Percentiles rank a stretch among this genome's conserved stretches.
Conservation (phyloP, 2,329 filamentous ascomycete species). For the Xylaria digitata region DNA sequence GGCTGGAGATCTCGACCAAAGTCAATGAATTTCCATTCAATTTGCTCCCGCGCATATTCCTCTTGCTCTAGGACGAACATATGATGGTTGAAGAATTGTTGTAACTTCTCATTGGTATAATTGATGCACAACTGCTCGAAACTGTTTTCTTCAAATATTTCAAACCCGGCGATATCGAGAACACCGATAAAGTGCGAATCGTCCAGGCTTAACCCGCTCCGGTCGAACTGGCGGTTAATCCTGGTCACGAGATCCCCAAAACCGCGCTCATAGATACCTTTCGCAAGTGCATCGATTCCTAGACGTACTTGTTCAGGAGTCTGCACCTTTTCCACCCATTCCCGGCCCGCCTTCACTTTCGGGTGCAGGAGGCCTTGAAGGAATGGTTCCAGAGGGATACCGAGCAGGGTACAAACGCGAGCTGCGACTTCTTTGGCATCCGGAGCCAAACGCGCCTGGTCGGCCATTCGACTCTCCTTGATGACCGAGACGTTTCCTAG, state of each 20-base stretch:
- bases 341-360: slow-evolving; percentile 91
- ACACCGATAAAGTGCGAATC: slow-evolving; percentile 97
- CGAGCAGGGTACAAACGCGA: slow-evolving; percentile 84
- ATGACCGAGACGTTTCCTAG: slow-evolving; percentile 90
- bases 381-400: slow-evolving; percentile 86
- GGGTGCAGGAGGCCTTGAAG: slow-evolving; percentile 90
- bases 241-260: slow-evolving; percentile 92
- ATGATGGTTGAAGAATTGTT: slow-evolving; percentile 99
- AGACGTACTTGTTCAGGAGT: slow-evolving; percentile 96
- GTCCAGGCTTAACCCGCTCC: slow-evolving; percentile 82
- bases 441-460: slow-evolving; percentile 85
- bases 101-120: slow-evolving; percentile 98
- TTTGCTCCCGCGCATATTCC: slow-evolving; percentile 96
- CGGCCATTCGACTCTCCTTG: slow-evolving; percentile 89
- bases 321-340: slow-evolving; percentile 99
- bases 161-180: slow-evolving; percentile 97
- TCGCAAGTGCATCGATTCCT: slow-evolving; percentile 88
- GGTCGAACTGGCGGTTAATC: slow-evolving; percentile 92
- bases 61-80: slow-evolving; percentile 99
- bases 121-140: slow-evolving; percentile 99
- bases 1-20: slow-evolving; percentile 97
- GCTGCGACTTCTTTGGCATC: slow-evolving; percentile 80
- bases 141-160: slow-evolving; percentile 98
- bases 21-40: slow-evolving; percentile 99
- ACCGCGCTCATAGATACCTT: slow-evolving; percentile 96